phyloP scores from a whole-genome alignment of 371 early-diverging fungal species.

The Saksenaea vasiformis region DNA sequence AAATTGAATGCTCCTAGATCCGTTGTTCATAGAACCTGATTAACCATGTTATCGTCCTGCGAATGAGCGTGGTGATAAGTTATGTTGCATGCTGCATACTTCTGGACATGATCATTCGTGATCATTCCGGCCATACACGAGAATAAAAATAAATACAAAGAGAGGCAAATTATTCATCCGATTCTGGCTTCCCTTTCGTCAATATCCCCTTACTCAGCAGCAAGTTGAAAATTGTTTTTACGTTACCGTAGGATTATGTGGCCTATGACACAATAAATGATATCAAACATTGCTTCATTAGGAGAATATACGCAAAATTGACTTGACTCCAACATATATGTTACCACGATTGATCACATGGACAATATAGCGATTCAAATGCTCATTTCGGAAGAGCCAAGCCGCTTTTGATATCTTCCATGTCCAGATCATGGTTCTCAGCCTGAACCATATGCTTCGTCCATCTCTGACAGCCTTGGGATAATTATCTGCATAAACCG shows the following conservation, averaged over 20 bases:
- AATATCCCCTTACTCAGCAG: too few relatives aligned
- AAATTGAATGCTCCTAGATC: background rate
- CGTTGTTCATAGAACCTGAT: background rate
- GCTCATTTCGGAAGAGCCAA: background rate
- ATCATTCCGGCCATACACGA: background rate
- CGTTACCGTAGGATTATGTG: too few relatives aligned
- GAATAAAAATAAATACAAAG: background rate
- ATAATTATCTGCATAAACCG: background rate
- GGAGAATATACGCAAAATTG: too few relatives aligned
- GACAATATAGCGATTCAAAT: background rate
- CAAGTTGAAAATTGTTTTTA: too few relatives aligned
- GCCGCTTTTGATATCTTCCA: background rate
- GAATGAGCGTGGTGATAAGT: background rate
- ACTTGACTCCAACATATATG: background rate
- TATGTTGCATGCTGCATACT: background rate
- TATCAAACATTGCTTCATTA: too few relatives aligned
- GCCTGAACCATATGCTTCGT: background rate
- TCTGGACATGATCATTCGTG: background rate
- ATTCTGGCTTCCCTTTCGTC: too few relatives aligned
- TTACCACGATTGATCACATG: slow-evolving; percentile 1
- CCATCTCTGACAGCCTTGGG: background rate
- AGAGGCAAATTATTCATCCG: background rate
- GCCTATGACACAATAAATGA: too few relatives aligned
- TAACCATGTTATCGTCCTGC: slow-evolving; percentile 2
- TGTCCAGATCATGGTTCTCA: background rate